A percentile compares a stretch with the other conserved stretches of the same genome.
Evolutionary conservation across 2,329 filamentous ascomycete genomes (phyloP).

Genomic region (Fusarium sp.): DNA sequence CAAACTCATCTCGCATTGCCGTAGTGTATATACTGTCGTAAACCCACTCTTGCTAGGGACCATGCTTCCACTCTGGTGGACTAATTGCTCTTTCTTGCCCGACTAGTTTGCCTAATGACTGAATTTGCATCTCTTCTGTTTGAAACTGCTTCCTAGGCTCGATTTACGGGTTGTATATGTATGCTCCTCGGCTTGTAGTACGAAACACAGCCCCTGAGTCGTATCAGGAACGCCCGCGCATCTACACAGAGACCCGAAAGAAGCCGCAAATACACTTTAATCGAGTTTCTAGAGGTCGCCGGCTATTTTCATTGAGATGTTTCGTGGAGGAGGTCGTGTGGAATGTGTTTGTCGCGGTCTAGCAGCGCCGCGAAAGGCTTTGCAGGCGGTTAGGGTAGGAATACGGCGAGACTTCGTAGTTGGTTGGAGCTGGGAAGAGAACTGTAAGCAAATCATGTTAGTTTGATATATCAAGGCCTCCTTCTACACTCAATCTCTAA

Average conservation of each 20-base stretch:
- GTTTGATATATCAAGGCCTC: not conserved
- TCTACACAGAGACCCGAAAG: not conserved
- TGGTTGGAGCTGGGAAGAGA: not conserved
- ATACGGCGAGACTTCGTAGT: not conserved
- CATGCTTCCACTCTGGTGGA: not conserved
- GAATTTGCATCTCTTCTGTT: not conserved
- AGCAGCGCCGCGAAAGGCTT: not conserved
- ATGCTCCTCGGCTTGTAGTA: not conserved
- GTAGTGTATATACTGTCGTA: not conserved
- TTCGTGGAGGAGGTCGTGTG: not conserved
- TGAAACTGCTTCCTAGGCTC: not conserved
- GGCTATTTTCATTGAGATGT: not conserved
- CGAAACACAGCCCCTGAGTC: not conserved
- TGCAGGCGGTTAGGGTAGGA: not conserved
- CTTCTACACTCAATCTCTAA: rapidly evolving
- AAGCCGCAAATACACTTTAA: not conserved
- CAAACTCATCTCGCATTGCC: not conserved
- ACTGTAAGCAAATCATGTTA: not conserved
- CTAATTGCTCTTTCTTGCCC: not conserved
- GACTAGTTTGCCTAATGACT: not conserved
- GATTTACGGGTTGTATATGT: not conserved
- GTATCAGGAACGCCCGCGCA: not conserved
- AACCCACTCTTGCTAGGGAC: not conserved
- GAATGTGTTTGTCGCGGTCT: not conserved
- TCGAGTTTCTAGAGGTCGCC: not conserved